phyloP scores from a whole-genome alignment of 2,329 filamentous ascomycete genomes.

The Aureobasidium sp. region DNA sequence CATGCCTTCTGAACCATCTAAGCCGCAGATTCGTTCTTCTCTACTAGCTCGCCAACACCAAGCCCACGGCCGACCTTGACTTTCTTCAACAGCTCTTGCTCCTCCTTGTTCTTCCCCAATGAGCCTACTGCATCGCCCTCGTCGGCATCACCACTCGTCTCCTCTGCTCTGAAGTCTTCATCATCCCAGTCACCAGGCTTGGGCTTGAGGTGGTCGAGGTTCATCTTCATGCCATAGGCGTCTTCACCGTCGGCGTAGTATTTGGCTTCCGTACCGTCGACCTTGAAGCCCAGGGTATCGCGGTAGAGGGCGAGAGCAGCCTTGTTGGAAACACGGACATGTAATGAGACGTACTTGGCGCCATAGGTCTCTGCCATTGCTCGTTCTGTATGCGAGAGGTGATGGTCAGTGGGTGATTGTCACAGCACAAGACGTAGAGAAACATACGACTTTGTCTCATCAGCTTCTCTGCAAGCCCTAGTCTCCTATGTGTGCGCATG shows the following conservation, averaged over 20 bases:
- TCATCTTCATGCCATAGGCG: constrained; percentile 87
- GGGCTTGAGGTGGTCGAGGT: constrained; percentile 56
- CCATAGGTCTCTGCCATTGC: constrained; percentile 95
- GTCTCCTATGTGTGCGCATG: constrained; percentile 86
- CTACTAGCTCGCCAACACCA: constrained; percentile 69
- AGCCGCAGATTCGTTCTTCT: constrained; percentile 32
- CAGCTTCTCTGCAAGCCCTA: constrained; percentile 93
- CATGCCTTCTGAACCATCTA: not conserved
- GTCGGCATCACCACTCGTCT: constrained; percentile 34
- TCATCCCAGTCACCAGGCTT: constrained; percentile 44
- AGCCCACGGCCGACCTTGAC: constrained; percentile 76
- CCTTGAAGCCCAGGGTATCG: constrained; percentile 81
- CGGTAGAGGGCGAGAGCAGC: constrained; percentile 89
- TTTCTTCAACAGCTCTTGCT: constrained; percentile 56
- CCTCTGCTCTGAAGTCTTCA: constrained; percentile 31
- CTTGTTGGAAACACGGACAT: constrained; percentile 89
- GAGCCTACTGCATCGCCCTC: constrained; percentile 35
- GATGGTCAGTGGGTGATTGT: not conserved
- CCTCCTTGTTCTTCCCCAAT: constrained; percentile 30
- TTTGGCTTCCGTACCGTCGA: constrained; percentile 77
- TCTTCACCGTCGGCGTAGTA: constrained; percentile 98
- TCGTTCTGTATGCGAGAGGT: constrained; percentile 52
- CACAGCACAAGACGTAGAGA: not conserved
- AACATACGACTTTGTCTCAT: constrained; percentile 90
- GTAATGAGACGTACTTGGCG: constrained; percentile 87